Base-by-base conservation (phyloP, 2,329 filamentous ascomycete genomes). In the Bipolaris bicolor region DNA sequence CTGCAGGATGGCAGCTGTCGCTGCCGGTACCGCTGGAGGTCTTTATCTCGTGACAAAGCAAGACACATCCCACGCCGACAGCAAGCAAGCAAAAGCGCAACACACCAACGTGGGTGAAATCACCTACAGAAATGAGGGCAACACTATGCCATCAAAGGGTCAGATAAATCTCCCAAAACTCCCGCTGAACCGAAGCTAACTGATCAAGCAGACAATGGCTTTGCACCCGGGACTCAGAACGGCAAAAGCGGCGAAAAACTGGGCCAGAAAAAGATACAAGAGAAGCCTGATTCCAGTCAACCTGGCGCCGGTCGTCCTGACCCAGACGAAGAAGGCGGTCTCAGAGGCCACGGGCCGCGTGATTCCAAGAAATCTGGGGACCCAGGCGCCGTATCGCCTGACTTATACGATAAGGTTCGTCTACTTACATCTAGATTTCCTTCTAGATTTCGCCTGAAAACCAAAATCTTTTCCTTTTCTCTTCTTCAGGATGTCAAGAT, bases 391-490 rank as follows among this genome's bases (percentile, higher is more conserved):
- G 34, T 20, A 18, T 70, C 71, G 26, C 72, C 70, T 18, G 64
- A 67, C 52, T 61, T 71, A 48, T 59, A 64, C 34, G 70, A 75
- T 43, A 64, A 69, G 68, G 73, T 73, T 41, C 15, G 51, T 49
- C 5, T 18, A 26, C 39, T 60, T 39, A 33, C 10, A 31, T 1
- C 10, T 55, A 33, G 2, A 4, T 13, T 22, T 3, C 49, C 3
- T 10, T 3, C 13, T 16, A 9, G 9, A n/a, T n/a, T n/a, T n/a
- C n/a, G n/a, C n/a, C n/a, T n/a, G n/a, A n/a, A n/a, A n/a, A n/a
- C n/a, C n/a, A n/a, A n/a, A n/a, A n/a, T n/a, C n/a, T n/a, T n/a
- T n/a, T n/a, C n/a, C n/a, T 13, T 13, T 5, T 7, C 10, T 13
- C 3, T 31, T 5, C 10, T 9, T 11, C 9, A 1, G 9, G 7